These are phyloP conservation scores for Kluyveromyces marxianus DNA, from an alignment of 1,139 yeast genomes.

Conservation along the genomic window DNA sequence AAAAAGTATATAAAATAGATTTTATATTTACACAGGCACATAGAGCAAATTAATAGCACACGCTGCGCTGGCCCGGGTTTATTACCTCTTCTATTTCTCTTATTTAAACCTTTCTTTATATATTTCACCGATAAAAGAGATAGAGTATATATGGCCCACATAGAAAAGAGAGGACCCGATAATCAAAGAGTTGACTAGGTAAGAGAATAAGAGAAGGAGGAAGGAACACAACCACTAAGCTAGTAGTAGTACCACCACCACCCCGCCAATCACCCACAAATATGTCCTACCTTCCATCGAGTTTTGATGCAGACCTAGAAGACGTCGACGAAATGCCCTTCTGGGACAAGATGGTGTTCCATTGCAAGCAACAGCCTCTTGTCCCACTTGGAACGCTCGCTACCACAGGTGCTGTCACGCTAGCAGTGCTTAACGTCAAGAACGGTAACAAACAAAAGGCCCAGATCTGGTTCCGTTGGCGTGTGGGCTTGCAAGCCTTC, in stretches of 20 bases:
- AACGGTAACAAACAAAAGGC: slow-evolving; percentile 69
- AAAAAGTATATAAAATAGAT: too few species aligned
- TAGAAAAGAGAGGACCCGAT: not conserved
- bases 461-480: slow-evolving; percentile 80
- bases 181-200: not conserved
- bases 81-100: too few species aligned
- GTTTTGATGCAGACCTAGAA: slow-evolving; percentile 26
- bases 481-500: slow-evolving; percentile 79
- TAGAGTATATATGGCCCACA: too few species aligned
- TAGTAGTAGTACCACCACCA: too few species aligned
- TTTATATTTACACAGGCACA: too few species aligned
- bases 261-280: not conserved
- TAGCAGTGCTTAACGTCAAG: slow-evolving; percentile 72
- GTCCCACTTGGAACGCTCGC: slow-evolving; percentile 77
- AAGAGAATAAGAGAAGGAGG: not conserved
- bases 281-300: slow-evolving; percentile 33
- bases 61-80: too few species aligned
- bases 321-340: slow-evolving; percentile 28
- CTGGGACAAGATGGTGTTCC: slow-evolving; percentile 30
- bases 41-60: too few species aligned
- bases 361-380: slow-evolving; percentile 63
- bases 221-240: too few species aligned
- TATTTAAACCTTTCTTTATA: too few species aligned
- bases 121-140: too few species aligned
- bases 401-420: slow-evolving; percentile 71